Conservation (phyloP, 78 protist species). For the Bigelowiella natans region DNA sequence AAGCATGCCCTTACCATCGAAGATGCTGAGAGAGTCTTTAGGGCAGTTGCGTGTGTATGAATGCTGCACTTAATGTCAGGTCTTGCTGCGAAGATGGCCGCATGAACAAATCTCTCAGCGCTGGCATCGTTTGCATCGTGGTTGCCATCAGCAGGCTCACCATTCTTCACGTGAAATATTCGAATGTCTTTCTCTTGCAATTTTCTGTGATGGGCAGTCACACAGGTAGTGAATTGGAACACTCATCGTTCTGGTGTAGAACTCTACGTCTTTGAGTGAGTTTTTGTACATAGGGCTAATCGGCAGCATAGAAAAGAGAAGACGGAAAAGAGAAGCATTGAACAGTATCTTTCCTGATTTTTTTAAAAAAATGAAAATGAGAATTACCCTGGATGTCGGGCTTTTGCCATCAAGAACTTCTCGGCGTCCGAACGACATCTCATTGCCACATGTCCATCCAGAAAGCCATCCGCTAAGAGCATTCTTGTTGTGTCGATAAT, state of each 20-base stretch:
- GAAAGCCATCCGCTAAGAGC: not conserved
- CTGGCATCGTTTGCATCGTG: not conserved
- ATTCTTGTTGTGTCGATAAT: not conserved
- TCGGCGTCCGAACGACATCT: not conserved
- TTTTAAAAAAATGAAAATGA: not conserved
- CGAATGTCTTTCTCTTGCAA: not conserved
- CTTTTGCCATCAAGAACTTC: not conserved
- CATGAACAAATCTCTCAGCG: not conserved
- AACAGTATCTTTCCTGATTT: too few species aligned
- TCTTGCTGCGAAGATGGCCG: not conserved
- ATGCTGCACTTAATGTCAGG: not conserved
- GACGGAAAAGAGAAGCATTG: too few species aligned
- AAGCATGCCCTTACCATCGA: not conserved
- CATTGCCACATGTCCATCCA: not conserved
- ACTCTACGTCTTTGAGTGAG: too few species aligned
- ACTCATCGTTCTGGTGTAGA: too few species aligned
- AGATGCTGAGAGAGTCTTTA: not conserved
- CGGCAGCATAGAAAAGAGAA: too few species aligned
- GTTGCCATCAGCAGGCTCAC: not conserved
- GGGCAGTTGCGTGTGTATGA: not conserved
- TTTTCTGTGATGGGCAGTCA: too few species aligned
- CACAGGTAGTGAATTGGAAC: too few species aligned
- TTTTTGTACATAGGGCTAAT: too few species aligned
- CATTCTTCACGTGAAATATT: not conserved
- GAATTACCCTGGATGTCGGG: not conserved